Evolutionary conservation across 2,329 filamentous ascomycete species (phyloP), one percentile per base, ranked within the genome.

Genomic region (Diaporthe nobilis): DNA sequence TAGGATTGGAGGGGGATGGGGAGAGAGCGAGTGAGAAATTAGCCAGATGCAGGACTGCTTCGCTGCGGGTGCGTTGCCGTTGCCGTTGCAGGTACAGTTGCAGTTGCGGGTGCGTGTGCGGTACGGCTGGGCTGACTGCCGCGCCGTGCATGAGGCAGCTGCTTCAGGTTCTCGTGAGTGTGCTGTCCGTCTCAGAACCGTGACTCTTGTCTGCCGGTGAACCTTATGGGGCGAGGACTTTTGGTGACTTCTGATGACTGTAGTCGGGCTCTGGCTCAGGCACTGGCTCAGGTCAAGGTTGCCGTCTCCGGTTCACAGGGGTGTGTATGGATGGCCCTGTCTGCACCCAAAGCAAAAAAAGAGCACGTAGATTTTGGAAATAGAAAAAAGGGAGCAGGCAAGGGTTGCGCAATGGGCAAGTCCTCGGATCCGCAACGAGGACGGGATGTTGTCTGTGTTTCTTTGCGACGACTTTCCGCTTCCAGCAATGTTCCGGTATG

Each of bases 11-110:
- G 44, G 63, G 47, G 63, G 44, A 17, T 17, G 58, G 55, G 60
- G 28, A 49, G 63, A 67, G 75, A 44, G 55, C 31, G 63, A 61
- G 76, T 77, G 68, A 75, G 76, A 77, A 77, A 77, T 77, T 77
- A 77, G 76, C 47, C n/a, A 67, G 44, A 51, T 61, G 25, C 61
- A 72, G 67, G 75, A 51, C 75, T 74, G 28, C 71, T 53, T 71
- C 61, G 42, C 42, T 28, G 60, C 60, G 37, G 60, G 60, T n/a
- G 34, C 53, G 70, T 47, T 72, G 34, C 34, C 34, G 34, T 34
- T 39, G 63, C 22, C n/a, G 39, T 44, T 65, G 60, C 28, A 8
- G 63, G 20, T 73, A 47, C 63, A 47, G 17, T 10, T 47, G 12
- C 34, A 28, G 49, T 8, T 71, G 44, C 57, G n/a, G 44, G 7